Percentiles rank a stretch among this genome's conserved stretches.
Conservation (phyloP, 805 yeast species). For the Teunomyces atbi region DNA sequence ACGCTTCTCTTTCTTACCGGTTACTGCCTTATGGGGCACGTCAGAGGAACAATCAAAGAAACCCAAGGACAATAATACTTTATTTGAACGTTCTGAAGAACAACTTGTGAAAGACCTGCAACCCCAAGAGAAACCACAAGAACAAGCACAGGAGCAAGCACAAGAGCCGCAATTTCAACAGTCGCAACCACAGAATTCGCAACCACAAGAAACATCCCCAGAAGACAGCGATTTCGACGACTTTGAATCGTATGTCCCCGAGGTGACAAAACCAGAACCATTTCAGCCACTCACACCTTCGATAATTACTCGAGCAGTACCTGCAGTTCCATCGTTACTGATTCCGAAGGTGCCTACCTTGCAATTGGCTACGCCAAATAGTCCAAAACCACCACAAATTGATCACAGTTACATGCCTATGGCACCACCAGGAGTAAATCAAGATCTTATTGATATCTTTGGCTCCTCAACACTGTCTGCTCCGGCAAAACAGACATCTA, state of each 20-base stretch:
- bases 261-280: neutral
- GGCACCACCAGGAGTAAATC: conserved; percentile 2
- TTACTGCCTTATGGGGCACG: conserved; percentile 6
- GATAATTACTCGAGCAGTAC: neutral
- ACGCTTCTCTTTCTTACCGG: conserved; percentile 21
- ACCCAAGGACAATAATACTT: neutral
- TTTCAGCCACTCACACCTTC: neutral
- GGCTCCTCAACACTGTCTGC: neutral
- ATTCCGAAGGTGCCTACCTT: neutral
- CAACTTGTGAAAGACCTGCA: neutral
- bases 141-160: neutral
- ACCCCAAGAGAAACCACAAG: neutral
- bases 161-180: neutral
- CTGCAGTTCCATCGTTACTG: neutral
- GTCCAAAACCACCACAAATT: neutral
- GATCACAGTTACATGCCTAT: conserved; percentile 6
- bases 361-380: neutral
- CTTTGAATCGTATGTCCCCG: conserved; percentile 17
- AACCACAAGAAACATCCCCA: neutral
- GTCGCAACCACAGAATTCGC: neutral
- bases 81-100: conserved; percentile 1
- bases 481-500: neutral
- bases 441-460: conserved; percentile 11
- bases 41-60: neutral
- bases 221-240: conserved; percentile 20